phyloP scores from a whole-genome alignment of 306 rosid genomes.

The Mimosa bimucronata region DNA sequence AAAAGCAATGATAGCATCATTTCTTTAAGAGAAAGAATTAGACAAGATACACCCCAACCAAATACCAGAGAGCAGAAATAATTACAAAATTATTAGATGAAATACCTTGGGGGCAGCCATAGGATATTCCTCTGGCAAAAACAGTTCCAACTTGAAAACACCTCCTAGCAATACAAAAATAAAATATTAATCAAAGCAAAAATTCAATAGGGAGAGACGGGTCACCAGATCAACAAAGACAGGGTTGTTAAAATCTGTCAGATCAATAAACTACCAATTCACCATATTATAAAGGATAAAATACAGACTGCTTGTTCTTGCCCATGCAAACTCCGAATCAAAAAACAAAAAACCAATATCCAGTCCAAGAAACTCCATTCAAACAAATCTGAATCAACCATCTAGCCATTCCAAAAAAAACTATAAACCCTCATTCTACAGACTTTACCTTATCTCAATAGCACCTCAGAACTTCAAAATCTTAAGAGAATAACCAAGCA shows the following conservation, averaged over 20 bases:
- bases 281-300: conserved; percentile 5
- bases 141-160: conserved; percentile 90
- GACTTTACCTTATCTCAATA: background rate
- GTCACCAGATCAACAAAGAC: background rate
- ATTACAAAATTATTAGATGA: conserved; percentile 24
- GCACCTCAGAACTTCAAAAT: background rate
- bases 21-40: conserved; percentile 21
- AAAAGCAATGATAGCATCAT: background rate
- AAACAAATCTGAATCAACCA: background rate
- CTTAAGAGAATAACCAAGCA: background rate
- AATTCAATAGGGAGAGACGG: background rate
- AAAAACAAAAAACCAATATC: conserved; percentile 1
- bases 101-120: conserved; percentile 98
- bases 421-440: background rate
- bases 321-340: conserved; percentile 5
- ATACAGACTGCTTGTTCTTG: background rate
- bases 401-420: conserved; percentile 17
- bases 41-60: conserved; percentile 11
- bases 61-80: conserved; percentile 13
- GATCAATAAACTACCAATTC: background rate
- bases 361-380: background rate
- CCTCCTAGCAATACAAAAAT: conserved; percentile 64
- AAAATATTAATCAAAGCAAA: conserved; percentile 9
- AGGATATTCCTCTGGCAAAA: conserved; percentile 95
- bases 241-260: background rate